Evolutionary conservation across 306 rosid species (phyloP).

Genomic region (Malus orientalis): DNA sequence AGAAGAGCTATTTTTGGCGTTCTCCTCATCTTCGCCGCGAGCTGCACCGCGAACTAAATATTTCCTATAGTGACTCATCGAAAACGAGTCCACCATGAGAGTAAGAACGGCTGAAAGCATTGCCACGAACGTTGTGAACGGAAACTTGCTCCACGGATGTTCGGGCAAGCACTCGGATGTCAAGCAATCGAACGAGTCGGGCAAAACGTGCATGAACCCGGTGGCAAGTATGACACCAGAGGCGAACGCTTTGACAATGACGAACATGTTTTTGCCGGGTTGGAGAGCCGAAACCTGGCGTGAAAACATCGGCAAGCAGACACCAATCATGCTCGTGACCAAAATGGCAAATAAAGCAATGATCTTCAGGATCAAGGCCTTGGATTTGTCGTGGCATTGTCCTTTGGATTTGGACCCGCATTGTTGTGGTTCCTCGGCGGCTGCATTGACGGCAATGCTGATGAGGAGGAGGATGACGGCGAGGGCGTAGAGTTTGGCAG

Average conservation of each 20-base stretch:
- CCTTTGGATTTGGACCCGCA: conserved; percentile 3
- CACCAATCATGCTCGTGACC: conserved; percentile 37
- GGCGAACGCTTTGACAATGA: conserved; percentile 46
- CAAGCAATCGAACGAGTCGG: conserved; percentile 39
- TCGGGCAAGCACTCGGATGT: conserved; percentile 43
- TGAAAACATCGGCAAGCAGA: conserved; percentile 33
- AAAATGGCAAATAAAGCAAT: conserved; percentile 43
- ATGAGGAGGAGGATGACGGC: conserved; percentile 1
- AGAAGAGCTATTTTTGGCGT: not conserved
- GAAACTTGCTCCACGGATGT: conserved; percentile 49
- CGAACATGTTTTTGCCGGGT: conserved; percentile 38
- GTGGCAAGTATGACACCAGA: conserved; percentile 69
- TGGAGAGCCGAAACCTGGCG: conserved; percentile 28
- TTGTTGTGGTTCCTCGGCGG: not conserved
- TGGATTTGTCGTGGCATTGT: conserved; percentile 28
- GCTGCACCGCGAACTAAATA: not conserved
- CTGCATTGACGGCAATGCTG: not conserved
- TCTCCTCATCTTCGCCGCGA: not conserved
- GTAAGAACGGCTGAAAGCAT: conserved; percentile 53
- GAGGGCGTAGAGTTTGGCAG: not conserved
- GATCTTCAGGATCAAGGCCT: conserved; percentile 32
- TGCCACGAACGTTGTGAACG: conserved; percentile 48
- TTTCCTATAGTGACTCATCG: conserved; percentile 29
- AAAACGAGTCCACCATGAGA: conserved; percentile 53
- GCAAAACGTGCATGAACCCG: conserved; percentile 74